These are phyloP conservation scores for Cubamyces lactineus DNA, from an alignment of 768 basidiomycete genomes.

Conservation along the genomic window DNA sequence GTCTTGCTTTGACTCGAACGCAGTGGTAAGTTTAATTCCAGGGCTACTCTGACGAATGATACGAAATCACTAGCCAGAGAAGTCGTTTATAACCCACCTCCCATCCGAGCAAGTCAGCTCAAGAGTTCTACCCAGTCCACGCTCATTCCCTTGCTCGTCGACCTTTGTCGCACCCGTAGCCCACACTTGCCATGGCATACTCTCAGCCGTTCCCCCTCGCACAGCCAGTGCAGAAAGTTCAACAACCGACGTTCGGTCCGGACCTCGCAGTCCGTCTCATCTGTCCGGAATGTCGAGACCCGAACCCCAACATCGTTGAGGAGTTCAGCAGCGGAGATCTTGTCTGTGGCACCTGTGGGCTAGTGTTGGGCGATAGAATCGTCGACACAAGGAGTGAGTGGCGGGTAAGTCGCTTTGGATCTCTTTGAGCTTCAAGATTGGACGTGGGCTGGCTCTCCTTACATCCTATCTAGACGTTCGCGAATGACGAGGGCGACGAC, in stretches of 20 bases:
- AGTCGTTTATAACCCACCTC: neutral
- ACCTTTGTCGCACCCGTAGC: conserved; percentile 23
- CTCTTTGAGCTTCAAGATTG: conserved; percentile 24
- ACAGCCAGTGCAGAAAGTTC: conserved; percentile 51
- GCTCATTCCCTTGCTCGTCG: conserved; percentile 14
- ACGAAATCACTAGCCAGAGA: conserved; percentile 8
- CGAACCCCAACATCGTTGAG: conserved; percentile 93
- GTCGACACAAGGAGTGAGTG: conserved; percentile 99
- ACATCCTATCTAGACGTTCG: conserved; percentile 79
- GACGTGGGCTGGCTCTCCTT: conserved; percentile 23
- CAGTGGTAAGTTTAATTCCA: conserved; percentile 15
- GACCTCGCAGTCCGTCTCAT: conserved; percentile 88
- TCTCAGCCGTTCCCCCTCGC: conserved; percentile 83
- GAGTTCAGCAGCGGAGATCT: conserved; percentile 98
- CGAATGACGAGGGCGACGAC: conserved; percentile 99
- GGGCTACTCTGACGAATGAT: neutral
- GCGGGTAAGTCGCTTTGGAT: conserved; percentile 64
- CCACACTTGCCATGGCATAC: conserved; percentile 57
- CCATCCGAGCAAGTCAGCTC: neutral
- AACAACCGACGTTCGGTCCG: conserved; percentile 69
- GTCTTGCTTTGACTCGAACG: conserved; percentile 6
- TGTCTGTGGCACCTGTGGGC: conserved; percentile 90
- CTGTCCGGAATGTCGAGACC: conserved; percentile 94
- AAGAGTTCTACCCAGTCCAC: conserved; percentile 3
- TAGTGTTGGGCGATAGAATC: conserved; percentile 94